Percentiles rank a stretch among this genome's conserved stretches.
Conservation (phyloP, 306 rosid species). For the Acmispon strigosus region DNA sequence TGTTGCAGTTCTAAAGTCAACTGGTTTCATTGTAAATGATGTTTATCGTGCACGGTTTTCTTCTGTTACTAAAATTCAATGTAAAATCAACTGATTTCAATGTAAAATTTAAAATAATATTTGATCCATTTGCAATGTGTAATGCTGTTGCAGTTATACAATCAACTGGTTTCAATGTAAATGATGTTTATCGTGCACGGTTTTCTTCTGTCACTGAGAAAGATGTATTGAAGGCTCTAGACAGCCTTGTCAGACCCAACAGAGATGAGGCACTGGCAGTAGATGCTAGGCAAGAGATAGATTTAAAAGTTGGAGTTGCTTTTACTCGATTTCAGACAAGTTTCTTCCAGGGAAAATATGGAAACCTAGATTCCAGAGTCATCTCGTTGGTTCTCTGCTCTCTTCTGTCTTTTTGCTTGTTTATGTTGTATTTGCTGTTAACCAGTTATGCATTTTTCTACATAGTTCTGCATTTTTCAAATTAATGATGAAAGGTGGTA, state of each 20-base stretch:
- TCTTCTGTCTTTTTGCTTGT: conserved; percentile 12
- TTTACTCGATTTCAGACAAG: conserved; percentile 89
- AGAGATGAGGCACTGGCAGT: conserved; percentile 81
- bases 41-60: conserved; percentile 90
- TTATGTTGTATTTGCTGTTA: conserved; percentile 2
- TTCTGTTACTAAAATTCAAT: conserved; percentile 75
- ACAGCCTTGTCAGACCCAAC: conserved; percentile 80
- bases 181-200: conserved; percentile 75
- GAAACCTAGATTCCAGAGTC: conserved; percentile 93
- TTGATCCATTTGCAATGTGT: conserved; percentile 17
- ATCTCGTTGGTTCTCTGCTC: conserved; percentile 76
- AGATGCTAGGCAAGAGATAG: conserved; percentile 99
- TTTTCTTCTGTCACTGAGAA: conserved; percentile 92
- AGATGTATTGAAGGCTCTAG: conserved; percentile 84
- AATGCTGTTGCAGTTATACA: conserved; percentile 68
- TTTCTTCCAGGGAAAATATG: conserved; percentile 91
- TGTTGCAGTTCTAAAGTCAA: conserved; percentile 79
- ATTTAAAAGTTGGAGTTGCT: conserved; percentile 97
- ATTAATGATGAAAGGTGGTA: neutral
- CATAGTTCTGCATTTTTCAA: neutral
- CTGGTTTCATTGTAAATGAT: conserved; percentile 55
- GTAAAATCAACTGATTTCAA: too few relatives aligned
- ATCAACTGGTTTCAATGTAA: conserved; percentile 57
- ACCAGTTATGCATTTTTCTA: neutral
- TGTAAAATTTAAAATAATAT: conserved; percentile 4